phyloP scores from a whole-genome alignment of 208 protist species.

The Crithidia expoeki region DNA sequence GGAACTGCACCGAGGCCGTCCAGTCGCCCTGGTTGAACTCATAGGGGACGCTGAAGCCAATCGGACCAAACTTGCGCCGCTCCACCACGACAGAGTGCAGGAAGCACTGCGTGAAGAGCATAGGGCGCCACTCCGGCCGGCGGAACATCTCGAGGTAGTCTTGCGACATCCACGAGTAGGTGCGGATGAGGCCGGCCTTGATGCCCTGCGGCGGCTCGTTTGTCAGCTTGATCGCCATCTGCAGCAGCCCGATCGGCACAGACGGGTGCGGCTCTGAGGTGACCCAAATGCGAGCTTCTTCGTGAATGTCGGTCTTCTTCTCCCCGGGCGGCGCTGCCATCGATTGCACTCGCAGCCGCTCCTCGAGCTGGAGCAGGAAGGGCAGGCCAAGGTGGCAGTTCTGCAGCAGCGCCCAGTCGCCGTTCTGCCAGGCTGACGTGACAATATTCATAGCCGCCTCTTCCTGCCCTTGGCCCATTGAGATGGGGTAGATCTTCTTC shows the following conservation, averaged over 20 bases:
- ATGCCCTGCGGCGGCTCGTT: constrained; percentile 98
- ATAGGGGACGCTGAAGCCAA: constrained; percentile 98
- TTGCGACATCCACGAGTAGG: constrained; percentile 96
- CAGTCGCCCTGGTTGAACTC: constrained; percentile 99
- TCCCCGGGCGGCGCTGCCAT: constrained; percentile 72
- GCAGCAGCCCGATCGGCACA: constrained; percentile 96
- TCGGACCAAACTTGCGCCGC: constrained; percentile 98
- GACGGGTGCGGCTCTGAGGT: constrained; percentile 94
- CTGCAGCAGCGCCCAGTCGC: constrained; percentile 96
- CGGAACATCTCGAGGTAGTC: constrained; percentile 97
- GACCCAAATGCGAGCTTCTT: constrained; percentile 96
- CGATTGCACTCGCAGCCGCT: constrained; percentile 84
- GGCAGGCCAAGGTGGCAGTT: constrained; percentile 97
- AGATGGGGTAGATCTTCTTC: constrained; percentile 96
- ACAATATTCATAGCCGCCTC: constrained; percentile 93
- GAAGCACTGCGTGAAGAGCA: constrained; percentile 98
- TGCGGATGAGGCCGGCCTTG: constrained; percentile 95
- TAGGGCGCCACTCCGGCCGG: constrained; percentile 95
- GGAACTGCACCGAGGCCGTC: constrained; percentile 96
- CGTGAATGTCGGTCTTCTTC: constrained; percentile 84
- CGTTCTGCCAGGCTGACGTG: constrained; percentile 81
- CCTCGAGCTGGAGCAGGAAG: constrained; percentile 92
- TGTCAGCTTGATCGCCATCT: constrained; percentile 98
- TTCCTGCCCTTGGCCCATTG: constrained; percentile 99
- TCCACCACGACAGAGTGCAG: constrained; percentile 97